phyloP scores from a whole-genome alignment of 2,329 filamentous ascomycete species.

The Ophiostoma tasmaniense region DNA sequence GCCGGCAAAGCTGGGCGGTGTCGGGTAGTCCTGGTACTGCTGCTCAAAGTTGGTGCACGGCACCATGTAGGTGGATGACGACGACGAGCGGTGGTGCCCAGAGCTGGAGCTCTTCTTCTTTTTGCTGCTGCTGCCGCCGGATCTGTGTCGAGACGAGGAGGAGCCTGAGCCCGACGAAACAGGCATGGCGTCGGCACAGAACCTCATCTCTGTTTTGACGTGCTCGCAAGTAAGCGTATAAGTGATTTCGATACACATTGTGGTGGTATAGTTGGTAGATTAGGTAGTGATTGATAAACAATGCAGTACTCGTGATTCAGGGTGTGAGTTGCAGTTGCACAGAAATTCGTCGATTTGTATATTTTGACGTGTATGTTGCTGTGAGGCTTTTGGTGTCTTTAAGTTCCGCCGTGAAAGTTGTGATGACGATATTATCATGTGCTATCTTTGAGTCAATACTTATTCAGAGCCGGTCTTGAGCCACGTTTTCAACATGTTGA shows the following conservation, averaged over 20 bases:
- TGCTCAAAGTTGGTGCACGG: slow-evolving; percentile 37
- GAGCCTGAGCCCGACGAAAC: neutral
- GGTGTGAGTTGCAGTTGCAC: neutral
- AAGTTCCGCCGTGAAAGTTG: neutral
- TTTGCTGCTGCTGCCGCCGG: slow-evolving; percentile 7
- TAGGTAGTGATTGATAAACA: neutral
- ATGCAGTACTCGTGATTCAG: neutral
- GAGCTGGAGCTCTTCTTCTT: slow-evolving; percentile 12
- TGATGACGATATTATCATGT: neutral
- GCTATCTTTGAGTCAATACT: neutral
- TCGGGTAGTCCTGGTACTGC: slow-evolving; percentile 39
- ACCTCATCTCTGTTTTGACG: slow-evolving; percentile 36
- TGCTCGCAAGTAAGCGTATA: slow-evolving; percentile 46
- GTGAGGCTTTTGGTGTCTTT: neutral
- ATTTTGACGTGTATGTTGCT: neutral
- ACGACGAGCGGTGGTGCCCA: slow-evolving; percentile 14
- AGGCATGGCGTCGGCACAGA: slow-evolving; percentile 35
- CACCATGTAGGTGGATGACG: slow-evolving; percentile 20
- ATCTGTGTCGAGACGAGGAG: slow-evolving; percentile 6
- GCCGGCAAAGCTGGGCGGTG: slow-evolving; percentile 35
- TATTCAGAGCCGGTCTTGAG: neutral
- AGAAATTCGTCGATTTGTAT: neutral
- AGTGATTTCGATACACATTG: slow-evolving; percentile 42
- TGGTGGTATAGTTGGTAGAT: slow-evolving; percentile 21
- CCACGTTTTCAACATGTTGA: neutral